Base-by-base conservation (phyloP, 1,139 yeast genomes). In the Hansenula lynferdii region DNA sequence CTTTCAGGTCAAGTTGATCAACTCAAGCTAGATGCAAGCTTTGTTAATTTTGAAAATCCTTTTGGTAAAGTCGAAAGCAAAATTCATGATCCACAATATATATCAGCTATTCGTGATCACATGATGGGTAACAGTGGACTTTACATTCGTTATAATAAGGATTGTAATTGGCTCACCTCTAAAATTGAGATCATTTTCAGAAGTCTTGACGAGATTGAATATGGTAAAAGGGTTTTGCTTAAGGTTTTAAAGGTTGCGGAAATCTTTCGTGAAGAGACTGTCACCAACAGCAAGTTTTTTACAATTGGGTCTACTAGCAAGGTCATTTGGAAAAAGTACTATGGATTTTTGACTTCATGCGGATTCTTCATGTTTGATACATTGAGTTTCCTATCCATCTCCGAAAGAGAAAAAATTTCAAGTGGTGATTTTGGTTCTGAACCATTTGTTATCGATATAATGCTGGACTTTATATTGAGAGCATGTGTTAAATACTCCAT, bases 291-390 rank as follows among this genome's bases (percentile, higher is more conserved):
- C 19, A 45, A 52, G 40, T 50, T 53, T 38, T 49, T 53, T 38
- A 51, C 62, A 9, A 49, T 58, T 19, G 58, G 59, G 2, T 42
- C 49, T 26, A 43, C 50, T 4, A 54, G 45, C 28, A 59, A 51
- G 35, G 55, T 60, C 2, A 42, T 49, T 8, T 69, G 75, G 75
- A 69, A 58, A 41, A 61, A 57, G 24, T 65, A 65, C 37, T 65
- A 57, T 45, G 71, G 67, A 17, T 51, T 72, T 16, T 47, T 72
- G 34, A 72, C 78, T 0, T 56, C 70, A 1, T 61, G 68, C 43
- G 76, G 77, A 3, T 46, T 72, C 19, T 56, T 70, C 11, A 52
- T 72, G 22, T 71, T 65, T 50, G 72, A 68, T 29, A 59, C 58
- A 35, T 37, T 53, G 40, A 45, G 39, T 20, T 53, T 53, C 33